Percentiles rank a stretch among this genome's conserved stretches.
These are phyloP conservation scores for Peribolospora baueri DNA, from an alignment of 768 basidiomycete genomes.

Conservation along the genomic window DNA sequence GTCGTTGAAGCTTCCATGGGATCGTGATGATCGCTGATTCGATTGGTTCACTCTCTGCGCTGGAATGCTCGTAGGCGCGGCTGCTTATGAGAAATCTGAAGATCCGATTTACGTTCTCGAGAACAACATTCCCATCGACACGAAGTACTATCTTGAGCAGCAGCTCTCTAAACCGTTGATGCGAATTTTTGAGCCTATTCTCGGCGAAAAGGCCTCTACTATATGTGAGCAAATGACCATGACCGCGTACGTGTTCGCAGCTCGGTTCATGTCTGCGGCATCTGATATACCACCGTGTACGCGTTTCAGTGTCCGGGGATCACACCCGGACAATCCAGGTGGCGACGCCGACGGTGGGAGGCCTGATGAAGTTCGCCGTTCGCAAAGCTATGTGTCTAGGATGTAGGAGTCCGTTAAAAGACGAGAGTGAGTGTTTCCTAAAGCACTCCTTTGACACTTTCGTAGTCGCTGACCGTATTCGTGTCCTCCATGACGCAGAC, in stretches of 20 bases:
- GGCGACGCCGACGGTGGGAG: conserved; percentile 84
- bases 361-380: conserved; percentile 95
- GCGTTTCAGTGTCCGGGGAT: conserved; percentile 57
- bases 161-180: conserved; percentile 89
- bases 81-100: conserved; percentile 95
- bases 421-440: conserved; percentile 10
- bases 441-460: background rate
- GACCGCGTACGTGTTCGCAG: background rate
- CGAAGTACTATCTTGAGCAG: conserved; percentile 92
- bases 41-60: background rate
- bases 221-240: conserved; percentile 19
- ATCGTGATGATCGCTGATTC: background rate
- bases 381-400: conserved; percentile 86
- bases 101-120: conserved; percentile 93
- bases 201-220: conserved; percentile 70
- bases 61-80: conserved; percentile 36
- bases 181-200: conserved; percentile 92
- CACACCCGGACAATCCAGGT: conserved; percentile 90
- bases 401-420: conserved; percentile 66
- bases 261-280: background rate
- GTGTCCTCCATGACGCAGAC: conserved; percentile 24
- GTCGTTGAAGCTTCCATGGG: background rate
- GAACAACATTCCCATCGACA: conserved; percentile 94
- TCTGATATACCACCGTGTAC: background rate
- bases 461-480: background rate